Evolutionary conservation across 2,329 filamentous ascomycete species (phyloP).

Genomic region (Sporothrix variecibatus): DNA sequence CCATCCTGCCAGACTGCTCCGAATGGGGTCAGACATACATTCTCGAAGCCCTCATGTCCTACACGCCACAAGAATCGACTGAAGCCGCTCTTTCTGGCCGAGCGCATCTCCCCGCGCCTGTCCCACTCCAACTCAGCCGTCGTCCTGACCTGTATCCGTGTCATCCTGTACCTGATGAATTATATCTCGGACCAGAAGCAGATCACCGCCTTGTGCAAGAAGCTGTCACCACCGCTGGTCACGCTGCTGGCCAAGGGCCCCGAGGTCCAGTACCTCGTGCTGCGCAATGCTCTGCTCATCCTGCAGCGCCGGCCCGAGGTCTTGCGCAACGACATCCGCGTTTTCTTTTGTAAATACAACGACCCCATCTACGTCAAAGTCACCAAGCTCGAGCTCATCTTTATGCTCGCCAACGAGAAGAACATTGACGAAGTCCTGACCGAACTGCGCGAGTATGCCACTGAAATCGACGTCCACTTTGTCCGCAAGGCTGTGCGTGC

Average conservation of each 20-base stretch:
- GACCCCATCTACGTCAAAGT: constrained; percentile 99
- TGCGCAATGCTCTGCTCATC: constrained; percentile 91
- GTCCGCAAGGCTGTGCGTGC: constrained; percentile 96
- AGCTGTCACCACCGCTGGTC: constrained; percentile 91
- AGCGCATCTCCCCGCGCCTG: constrained; percentile 90
- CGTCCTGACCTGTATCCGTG: constrained; percentile 91
- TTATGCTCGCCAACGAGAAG: constrained; percentile 94
- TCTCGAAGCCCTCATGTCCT: constrained; percentile 95
- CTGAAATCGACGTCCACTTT: constrained; percentile 98
- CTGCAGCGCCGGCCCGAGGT: constrained; percentile 91
- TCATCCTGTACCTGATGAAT: constrained; percentile 97
- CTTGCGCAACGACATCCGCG: constrained; percentile 90
- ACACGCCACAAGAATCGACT: constrained; percentile 85
- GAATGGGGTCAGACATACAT: constrained; percentile 99
- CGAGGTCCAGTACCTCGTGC: constrained; percentile 95
- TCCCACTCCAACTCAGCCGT: constrained; percentile 97
- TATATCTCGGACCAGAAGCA: constrained; percentile 93
- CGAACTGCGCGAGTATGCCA: constrained; percentile 93
- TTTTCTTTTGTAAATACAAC: constrained; percentile 99
- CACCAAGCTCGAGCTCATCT: constrained; percentile 96
- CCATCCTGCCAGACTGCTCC: constrained; percentile 93
- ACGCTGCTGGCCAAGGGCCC: constrained; percentile 94
- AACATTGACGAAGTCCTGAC: constrained; percentile 96
- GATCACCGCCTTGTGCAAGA: constrained; percentile 81
- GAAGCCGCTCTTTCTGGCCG: constrained; percentile 86